These are phyloP conservation scores for Blastobotrys raffinosifermentans DNA, from an alignment of 1,139 yeast species.

Conservation along the genomic window DNA sequence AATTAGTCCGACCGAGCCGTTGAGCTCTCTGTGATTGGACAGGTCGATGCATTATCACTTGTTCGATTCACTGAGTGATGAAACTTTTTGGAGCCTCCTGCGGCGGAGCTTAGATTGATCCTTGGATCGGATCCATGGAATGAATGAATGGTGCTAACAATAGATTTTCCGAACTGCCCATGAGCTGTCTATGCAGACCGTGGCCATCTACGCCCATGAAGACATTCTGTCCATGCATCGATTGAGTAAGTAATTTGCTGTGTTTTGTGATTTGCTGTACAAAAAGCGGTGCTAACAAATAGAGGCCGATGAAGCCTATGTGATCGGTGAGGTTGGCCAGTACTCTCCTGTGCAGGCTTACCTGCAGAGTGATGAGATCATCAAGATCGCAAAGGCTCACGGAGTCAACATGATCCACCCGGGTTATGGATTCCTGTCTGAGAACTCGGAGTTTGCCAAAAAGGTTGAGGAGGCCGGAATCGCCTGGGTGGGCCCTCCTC, in stretches of 20 bases:
- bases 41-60: too few relatives aligned
- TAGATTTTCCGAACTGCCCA: constrained; percentile 91
- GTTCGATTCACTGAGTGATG: too few relatives aligned
- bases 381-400: constrained; percentile 81
- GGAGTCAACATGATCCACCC: constrained; percentile 96
- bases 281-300: not conserved
- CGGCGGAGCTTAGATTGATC: constrained; percentile 2
- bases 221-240: constrained; percentile 94
- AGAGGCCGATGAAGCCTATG: constrained; percentile 50
- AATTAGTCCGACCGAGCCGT: too few relatives aligned
- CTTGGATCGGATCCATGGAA: constrained; percentile 3
- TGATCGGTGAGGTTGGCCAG: constrained; percentile 84
- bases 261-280: constrained; percentile 3
- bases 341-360: constrained; percentile 95
- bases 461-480: constrained; percentile 90
- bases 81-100: too few relatives aligned
- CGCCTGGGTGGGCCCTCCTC: constrained; percentile 94
- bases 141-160: constrained; percentile 22
- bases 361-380: constrained; percentile 91
- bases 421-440: constrained; percentile 94
- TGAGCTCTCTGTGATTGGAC: too few relatives aligned
- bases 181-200: constrained; percentile 95
- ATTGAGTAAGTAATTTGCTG: constrained; percentile 37
- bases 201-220: constrained; percentile 94
- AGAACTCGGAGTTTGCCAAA: constrained; percentile 88